Base-by-base conservation (phyloP, 129 eudicot genomes). In the Apium graveolens region DNA sequence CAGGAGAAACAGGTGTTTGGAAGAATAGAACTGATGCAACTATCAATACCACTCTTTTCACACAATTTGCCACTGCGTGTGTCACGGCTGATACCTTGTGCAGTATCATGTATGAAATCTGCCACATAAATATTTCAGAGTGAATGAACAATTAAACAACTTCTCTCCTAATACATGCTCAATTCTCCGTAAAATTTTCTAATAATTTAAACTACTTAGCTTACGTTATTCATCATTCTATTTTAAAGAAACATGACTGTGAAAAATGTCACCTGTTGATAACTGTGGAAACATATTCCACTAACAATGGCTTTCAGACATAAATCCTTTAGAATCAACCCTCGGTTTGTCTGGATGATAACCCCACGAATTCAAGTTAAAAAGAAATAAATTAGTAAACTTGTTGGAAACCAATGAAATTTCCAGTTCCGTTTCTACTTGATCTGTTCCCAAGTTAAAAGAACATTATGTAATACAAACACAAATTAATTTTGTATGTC, bases 11-110 rank as follows among this genome's bases (percentile, higher is more conserved):
- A 6, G 96, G 96, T n/a, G 98, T 95, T 68, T 75, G 91, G 81
- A 95, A 95, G 94, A 95, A 95, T 74, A 95, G 75, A 35, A 95
- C 89, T 1, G 97, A 91, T 39, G 98, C 87, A 24, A 90, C 93
- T 11, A 95, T 95, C 77, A 95, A 91, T 14, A 90, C 98, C 75
- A 95, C 97, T 84, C 98, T 84, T 86, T 95, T 95, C 84, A 95
- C 86, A 77, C 96, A 88, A 82, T 95, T 95, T 75, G 94, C 98
- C 35, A 95, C 98, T 1, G 98, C 89, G 39, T 95, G 98, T 12
- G 97, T 95, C 71, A 95, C 98, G 5, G 98, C 92, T 27, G 96
- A 88, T 34, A 95, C 98, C 94, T 85, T 85, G 60, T 81, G 84
- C 70, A 95, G 78, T 84, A 95, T 95, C 89, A 84, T 86, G 65